These are phyloP conservation scores for Pyrus hybrid DNA, from an alignment of 331 rosid genomes.

Conservation along the genomic window DNA sequence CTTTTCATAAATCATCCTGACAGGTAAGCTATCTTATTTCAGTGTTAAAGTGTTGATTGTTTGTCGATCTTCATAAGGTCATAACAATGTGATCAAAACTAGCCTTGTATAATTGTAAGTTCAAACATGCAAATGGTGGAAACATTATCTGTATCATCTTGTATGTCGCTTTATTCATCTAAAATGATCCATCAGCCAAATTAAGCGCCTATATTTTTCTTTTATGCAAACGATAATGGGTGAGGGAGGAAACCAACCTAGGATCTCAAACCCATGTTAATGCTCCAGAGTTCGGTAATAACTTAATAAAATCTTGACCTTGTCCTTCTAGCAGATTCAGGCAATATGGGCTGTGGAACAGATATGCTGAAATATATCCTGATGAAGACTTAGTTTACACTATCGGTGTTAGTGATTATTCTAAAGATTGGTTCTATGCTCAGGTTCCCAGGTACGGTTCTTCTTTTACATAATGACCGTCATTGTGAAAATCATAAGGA, in stretches of 20 bases:
- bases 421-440: constrained; percentile 38
- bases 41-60: not conserved
- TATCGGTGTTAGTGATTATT: constrained; percentile 30
- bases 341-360: constrained; percentile 35
- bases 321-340: constrained; percentile 25
- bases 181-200: not conserved
- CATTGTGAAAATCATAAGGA: not conserved
- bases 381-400: constrained; percentile 23
- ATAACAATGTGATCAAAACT: not conserved
- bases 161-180: not conserved
- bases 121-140: not conserved
- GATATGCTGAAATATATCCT: constrained; percentile 28
- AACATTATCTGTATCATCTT: not conserved
- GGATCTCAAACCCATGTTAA: not conserved
- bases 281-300: not conserved
- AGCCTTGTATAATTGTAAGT: not conserved
- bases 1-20: constrained; percentile 28
- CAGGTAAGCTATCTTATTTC: constrained; percentile 5
- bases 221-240: too few relatives aligned
- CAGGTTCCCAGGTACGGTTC: constrained; percentile 31
- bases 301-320: not conserved
- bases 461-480: not conserved
- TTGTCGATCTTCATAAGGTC: not conserved
- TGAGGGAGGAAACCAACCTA: too few relatives aligned
- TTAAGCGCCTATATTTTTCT: too few relatives aligned